Base-by-base conservation (phyloP, 306 rosid genomes). In the Echinosophora koreensis region DNA sequence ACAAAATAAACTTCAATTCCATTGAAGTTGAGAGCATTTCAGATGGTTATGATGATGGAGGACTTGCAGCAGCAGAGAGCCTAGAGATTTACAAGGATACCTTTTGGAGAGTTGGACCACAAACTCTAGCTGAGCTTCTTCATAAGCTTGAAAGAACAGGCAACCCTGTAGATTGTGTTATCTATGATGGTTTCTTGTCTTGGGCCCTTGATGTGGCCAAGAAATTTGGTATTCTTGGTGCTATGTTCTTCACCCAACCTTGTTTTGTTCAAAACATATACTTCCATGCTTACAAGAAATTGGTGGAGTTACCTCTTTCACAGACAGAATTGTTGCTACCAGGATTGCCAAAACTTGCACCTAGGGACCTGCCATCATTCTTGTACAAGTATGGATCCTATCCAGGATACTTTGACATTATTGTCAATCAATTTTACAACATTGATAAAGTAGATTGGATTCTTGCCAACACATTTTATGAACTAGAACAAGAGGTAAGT, bases 171-270 rank as follows among this genome's bases (percentile, higher is more conserved):
- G 77, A 85, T 34, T 74, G 83, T 46, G 62, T 84, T 32, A 74
- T 87, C 14, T 87, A 87, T 55, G 88, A 82, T 80, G 44, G 79
- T 8, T 76, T 79, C 71, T 0, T 84, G 54, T 63, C 83, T 58
- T 87, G 90, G 90, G 80, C 58, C 6, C 88, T 84, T 7, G 87
- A 87, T 13, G 86, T 87, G 34, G 88, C 86, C 28, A 81, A 81
- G 41, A 5, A 42, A 4, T 66, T 81, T 54, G 90, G 80, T 11
- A 4, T 84, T 0, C 71, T 68, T 56, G 84, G 76, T 34, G 82
- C 82, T 9, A 30, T 14, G 14, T 84, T 84, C 63, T 84, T 81
- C 75, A 87, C 90, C 51, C 88, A 84, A 46, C 57, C 82, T 3
- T 81, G 82, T 42, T 50, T 78, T 8, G 85, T 84, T 0, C 50